These are phyloP conservation scores for Posidonia oceanica DNA, from an alignment of 116 monocot genomes.

Conservation along the genomic window DNA sequence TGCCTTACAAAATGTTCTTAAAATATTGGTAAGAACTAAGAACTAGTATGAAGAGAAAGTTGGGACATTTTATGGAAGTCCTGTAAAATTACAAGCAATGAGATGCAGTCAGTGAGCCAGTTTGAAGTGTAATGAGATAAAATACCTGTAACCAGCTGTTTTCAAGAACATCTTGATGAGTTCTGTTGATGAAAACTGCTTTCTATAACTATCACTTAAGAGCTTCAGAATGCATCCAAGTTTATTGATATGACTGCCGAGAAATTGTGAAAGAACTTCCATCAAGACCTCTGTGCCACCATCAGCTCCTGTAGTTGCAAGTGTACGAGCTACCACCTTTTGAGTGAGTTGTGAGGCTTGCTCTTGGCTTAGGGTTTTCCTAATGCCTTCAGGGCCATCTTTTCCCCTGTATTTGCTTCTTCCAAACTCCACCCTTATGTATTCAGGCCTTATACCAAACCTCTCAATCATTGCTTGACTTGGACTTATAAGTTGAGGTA, in stretches of 20 bases:
- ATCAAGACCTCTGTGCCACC: conserved; percentile 48
- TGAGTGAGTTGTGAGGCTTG: conserved; percentile 51
- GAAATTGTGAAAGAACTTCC: conserved; percentile 62
- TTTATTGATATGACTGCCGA: conserved; percentile 49
- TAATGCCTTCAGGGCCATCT: conserved; percentile 38
- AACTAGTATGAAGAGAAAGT: no score
- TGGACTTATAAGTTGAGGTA: conserved; percentile 55
- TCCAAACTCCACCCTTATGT: conserved; percentile 47
- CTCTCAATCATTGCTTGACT: conserved; percentile 96
- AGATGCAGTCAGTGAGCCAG: no score
- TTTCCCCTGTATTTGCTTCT: conserved; percentile 76
- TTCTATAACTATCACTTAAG: conserved; percentile 74
- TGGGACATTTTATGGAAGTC: no score
- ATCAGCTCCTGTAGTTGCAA: conserved; percentile 52
- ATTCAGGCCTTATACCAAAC: conserved; percentile 91
- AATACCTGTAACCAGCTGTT: conserved; percentile 49
- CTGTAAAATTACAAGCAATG: no score
- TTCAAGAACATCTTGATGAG: conserved; percentile 94
- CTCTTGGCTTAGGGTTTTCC: conserved; percentile 42
- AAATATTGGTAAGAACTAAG: no score
- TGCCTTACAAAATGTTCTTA: no score
- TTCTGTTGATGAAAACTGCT: conserved; percentile 67
- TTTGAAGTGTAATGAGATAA: not conserved
- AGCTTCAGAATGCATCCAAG: conserved; percentile 69
- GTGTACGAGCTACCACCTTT: conserved; percentile 44